Conservation (phyloP, 116 monocot species). For the Papilionanthe hybrid region DNA sequence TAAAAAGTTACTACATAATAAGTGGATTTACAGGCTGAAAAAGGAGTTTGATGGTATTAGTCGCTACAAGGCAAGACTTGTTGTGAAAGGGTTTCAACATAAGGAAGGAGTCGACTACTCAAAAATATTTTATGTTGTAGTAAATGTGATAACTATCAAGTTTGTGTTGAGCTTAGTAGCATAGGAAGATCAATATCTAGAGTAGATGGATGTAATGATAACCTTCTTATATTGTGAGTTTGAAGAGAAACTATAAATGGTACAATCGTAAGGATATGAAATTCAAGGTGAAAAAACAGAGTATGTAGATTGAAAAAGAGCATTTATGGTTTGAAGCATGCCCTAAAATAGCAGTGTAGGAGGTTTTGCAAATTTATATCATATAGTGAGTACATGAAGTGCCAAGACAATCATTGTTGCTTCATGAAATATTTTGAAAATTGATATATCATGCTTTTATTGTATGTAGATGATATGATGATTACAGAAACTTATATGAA, state of each 20-base stretch:
- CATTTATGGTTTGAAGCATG: neutral
- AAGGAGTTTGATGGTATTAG: neutral
- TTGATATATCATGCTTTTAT: no score
- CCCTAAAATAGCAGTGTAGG: neutral
- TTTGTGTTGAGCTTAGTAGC: neutral
- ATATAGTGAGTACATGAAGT: neutral
- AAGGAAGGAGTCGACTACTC: neutral
- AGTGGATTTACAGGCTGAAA: neutral
- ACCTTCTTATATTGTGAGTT: neutral
- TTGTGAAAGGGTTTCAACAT: neutral
- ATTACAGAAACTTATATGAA: no score
- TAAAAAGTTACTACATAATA: neutral
- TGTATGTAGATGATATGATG: no score
- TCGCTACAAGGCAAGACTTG: neutral
- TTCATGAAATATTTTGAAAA: no score
- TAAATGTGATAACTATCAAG: neutral
- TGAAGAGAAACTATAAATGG: neutral
- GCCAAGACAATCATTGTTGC: no score
- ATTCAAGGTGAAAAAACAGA: neutral
- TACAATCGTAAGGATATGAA: neutral
- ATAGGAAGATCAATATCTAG: neutral
- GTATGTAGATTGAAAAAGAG: neutral
- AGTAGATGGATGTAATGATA: neutral
- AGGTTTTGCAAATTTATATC: neutral
- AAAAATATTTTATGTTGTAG: neutral